Base-by-base conservation (phyloP, 164 flowering plant genomes). In the Vitis riparia region DNA sequence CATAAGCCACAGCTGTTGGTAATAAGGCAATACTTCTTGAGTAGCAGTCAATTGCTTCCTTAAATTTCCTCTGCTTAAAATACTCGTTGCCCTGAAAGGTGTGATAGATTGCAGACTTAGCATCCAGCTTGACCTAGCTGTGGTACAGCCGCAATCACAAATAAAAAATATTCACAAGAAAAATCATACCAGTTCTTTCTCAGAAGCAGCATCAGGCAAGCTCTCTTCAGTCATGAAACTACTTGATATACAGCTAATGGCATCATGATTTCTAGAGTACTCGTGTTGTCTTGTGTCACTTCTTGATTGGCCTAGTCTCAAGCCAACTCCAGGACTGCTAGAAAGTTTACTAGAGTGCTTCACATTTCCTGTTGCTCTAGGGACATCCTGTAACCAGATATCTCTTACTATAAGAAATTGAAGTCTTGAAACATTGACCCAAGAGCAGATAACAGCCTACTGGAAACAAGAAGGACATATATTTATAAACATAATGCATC, bases 11-110 rank as follows among this genome's bases (percentile, higher is more conserved):
- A 5, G 99, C 90, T 50, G 91, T 85, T 47, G 99, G 99, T 15
- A 95, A 86, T 50, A 95, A 77, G 49, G 97, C 98, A 75, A 95
- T 89, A 88, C 99, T 95, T 80, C 92, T 88, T 59, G 99, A 95
- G 73, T 95, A 93, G 77, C 98, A 91, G 16, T 95, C 98, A 74
- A 91, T 86, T 48, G 98, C 96, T 75, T 93, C 88, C 53, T 84
- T 88, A 74, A 78, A 95, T 72, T 95, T 95, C 78, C 90, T 95
- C 76, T 90, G 91, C 88, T 95, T 95, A 71, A 93, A 95, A 78
- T 71, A 88, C 75, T 91, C 98, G 73, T 95, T 93, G 2, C 99
- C 99, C 99, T 94, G 76, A 11, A 51, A 73, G 68, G 32, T 15
- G 14, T 47, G 47, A 62, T n/a, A 51, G 58, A 32, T 55, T 16